Base-by-base conservation (phyloP, 305 asterid genomes). In the Rubia tinctorum region DNA sequence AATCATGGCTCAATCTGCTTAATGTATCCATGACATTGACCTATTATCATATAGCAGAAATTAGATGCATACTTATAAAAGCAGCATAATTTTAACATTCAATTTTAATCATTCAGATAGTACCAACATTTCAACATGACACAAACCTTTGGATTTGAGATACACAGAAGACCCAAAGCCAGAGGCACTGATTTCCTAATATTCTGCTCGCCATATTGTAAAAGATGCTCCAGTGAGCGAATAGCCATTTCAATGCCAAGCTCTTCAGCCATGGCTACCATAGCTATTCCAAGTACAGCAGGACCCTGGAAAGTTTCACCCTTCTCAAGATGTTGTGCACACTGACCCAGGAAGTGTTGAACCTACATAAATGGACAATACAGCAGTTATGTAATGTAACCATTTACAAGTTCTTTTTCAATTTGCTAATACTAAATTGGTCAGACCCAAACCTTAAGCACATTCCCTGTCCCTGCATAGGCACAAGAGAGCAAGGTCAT, bases 231-330 rank as follows among this genome's bases (percentile, higher is more conserved):
- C 75, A 95, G 76, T 47, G 96, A 92, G 30, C 98, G 99, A 72
- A 95, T 95, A 37, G 97, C 98, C 98, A 95, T 95, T 75, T 92
- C 99, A 68, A 81, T 79, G 71, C 98, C 99, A 34, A 95, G 82
- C 69, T 95, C 98, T 88, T 95, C 98, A 71, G 93, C 98, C 99
- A 95, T 90, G 73, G 99, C 92, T 71, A 95, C 98, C 96, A 95
- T 89, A 67, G 98, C 98, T 81, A 95, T 95, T 68, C 98, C 99
- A 70, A 95, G 98, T 75, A 95, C 96, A 82, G 98, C 96, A 11
- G 97, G 96, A 71, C 98, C 98, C 80, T 95, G 98, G 77, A 82
- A 89, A 23, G 90, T 80, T 81, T 90, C 97, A 18, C 97, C 97
- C 82, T 90, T 92, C 79, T 92, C 93, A 59, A 89, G 92, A 87